Evolutionary conservation across 345 rosid species (phyloP), one percentile per base, ranked within the genome.

Genomic region (Eucalyptus globulus): DNA sequence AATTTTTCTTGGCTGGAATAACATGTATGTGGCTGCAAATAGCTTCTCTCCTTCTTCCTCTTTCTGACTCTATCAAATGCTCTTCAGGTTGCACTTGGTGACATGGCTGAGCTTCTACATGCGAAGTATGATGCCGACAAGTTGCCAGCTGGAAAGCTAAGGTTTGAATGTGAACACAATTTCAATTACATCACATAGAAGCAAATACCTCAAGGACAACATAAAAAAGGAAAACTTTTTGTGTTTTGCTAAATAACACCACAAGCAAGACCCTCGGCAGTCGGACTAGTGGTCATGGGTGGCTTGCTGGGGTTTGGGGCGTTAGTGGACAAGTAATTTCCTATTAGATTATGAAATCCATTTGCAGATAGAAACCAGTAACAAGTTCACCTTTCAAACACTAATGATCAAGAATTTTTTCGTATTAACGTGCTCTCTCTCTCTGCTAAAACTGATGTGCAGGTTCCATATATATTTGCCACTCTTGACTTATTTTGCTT

Each of bases 51-150:
- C 88, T 51, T 7, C 89, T 80, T 50, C 31, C 86, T 43, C 50
- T 24, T 44, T 72, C 17, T 76, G 47, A 76, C 11, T 76, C 47
- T 26, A 60, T 50, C 56, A 51, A 88, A 87, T 87, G 54, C 49
- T 86, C 43, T 54, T 76, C 86, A 97, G 99, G 99, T 97, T 93
- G 99, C 99, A 31, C 94, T 97, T 54, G 99, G 99, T 17, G 97
- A 95, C 93, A 95, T 96, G 97, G 95, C 88, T 76, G 99, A 97
- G 91, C 98, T 95, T 90, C 89, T 90, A 26, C 2, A 83, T 62
- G 94, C 95, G 26, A 92, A 97, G 65, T 93, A 94, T 90, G 93
- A 96, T 88, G 98, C 99, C 49, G 92, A 96, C 90, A 95, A 94
- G 76, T 91, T 97, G 88, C 96, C 99, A 11, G 85, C 90, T 11